Evolutionary conservation across 345 rosid genomes (phyloP).

Genomic region (Syzygium oleosum): DNA sequence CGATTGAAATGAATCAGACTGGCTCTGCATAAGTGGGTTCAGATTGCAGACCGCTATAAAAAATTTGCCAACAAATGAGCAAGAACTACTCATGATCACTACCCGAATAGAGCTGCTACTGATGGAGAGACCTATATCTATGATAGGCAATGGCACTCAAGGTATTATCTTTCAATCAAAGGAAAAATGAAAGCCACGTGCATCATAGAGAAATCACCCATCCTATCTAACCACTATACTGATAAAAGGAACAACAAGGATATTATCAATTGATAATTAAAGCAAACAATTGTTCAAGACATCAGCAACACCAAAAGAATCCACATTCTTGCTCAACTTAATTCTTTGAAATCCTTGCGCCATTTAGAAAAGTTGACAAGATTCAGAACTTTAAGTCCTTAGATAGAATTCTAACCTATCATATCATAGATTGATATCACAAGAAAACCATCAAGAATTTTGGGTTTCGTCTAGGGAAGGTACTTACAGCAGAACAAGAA

Average conservation of each 20-base stretch:
- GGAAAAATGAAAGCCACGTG: not conserved
- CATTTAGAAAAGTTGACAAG: not conserved
- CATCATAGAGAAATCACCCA: not conserved
- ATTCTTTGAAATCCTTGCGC: not conserved
- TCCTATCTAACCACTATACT: not conserved
- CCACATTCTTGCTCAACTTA: not conserved
- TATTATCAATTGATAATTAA: not conserved
- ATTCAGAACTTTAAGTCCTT: not conserved
- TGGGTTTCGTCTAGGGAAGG: not conserved
- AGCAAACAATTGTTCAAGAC: not conserved
- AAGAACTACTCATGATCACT: not conserved
- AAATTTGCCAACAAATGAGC: not conserved
- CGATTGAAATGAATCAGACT: not conserved
- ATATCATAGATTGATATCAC: not conserved
- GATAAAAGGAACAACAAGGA: not conserved
- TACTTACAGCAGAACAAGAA: slow-evolving; percentile 30
- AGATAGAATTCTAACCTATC: not conserved
- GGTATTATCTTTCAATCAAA: not conserved
- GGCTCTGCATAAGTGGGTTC: not conserved
- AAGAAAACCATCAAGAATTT: not conserved
- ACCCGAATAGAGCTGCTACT: not conserved
- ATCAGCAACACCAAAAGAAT: not conserved
- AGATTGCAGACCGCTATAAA: not conserved
- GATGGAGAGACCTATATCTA: not conserved
- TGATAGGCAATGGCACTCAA: not conserved